A percentile compares a stretch with the other conserved stretches of the same genome.
Conservation (phyloP, 75 land plant species). For the Isoetes taiwanensis region DNA sequence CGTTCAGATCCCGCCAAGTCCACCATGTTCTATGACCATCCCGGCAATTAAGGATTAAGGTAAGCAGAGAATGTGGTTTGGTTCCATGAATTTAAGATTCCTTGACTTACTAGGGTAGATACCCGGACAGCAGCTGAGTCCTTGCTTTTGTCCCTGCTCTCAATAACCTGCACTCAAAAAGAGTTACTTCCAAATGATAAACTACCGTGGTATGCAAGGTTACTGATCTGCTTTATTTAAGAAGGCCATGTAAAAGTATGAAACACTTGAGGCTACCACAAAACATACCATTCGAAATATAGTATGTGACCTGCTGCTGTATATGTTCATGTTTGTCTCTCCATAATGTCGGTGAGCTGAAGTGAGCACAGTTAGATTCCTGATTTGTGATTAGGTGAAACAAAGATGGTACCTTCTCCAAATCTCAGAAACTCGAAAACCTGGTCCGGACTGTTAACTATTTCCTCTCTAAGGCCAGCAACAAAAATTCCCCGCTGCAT, state of each 20-base stretch:
- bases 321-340: conserved; percentile 84
- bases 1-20: conserved; percentile 98
- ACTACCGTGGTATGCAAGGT: neutral
- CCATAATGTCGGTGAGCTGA: conserved; percentile 90
- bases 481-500: conserved; percentile 83
- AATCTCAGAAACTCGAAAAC: conserved; percentile 60
- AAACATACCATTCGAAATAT: conserved; percentile 86
- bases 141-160: conserved; percentile 65
- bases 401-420: conserved; percentile 63
- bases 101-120: conserved; percentile 64
- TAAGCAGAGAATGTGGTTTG: neutral
- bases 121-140: conserved; percentile 59
- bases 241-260: neutral
- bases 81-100: neutral
- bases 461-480: conserved; percentile 89
- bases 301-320: conserved; percentile 96
- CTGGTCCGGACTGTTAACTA: conserved; percentile 71
- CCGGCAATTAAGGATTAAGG: neutral
- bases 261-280: neutral
- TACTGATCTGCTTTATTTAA: neutral
- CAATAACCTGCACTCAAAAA: conserved; percentile 58
- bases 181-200: neutral
- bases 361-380: neutral
- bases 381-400: neutral
- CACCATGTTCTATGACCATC: conserved; percentile 61